phyloP scores from a whole-genome alignment of 306 rosid species.

The Quercus agrifolia region DNA sequence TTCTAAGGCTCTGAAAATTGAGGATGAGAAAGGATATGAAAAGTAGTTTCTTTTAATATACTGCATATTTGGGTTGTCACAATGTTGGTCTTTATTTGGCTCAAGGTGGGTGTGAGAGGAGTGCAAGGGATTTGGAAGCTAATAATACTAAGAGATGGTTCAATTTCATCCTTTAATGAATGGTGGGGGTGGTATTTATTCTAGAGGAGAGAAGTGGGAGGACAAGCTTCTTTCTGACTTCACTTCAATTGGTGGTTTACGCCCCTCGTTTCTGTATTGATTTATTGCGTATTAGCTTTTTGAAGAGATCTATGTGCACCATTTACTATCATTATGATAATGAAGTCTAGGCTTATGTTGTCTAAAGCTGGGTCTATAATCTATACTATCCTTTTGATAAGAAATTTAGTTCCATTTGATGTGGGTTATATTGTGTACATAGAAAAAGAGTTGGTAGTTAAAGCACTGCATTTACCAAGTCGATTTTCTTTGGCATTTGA shows the following conservation, averaged over 20 bases:
- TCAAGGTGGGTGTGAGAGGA: not conserved
- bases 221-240: not conserved
- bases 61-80: not conserved
- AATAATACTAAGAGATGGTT: not conserved
- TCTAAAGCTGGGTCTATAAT: not conserved
- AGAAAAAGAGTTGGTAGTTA: not conserved
- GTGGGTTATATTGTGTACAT: not conserved
- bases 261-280: not conserved
- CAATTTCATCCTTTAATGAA: not conserved
- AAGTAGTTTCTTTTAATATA: not conserved
- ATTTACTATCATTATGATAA: not conserved
- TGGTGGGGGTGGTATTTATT: not conserved
- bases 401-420: not conserved
- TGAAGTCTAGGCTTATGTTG: not conserved
- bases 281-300: not conserved
- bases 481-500: not conserved
- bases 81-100: not conserved
- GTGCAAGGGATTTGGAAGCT: no score
- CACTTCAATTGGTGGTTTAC: not conserved
- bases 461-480: not conserved
- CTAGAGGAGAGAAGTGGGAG: not conserved
- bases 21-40: not conserved
- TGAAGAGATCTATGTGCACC: not conserved
- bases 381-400: not conserved
- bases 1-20: not conserved